Conservation (phyloP, 176 grass and related monocot species). For the Poa pratensis region DNA sequence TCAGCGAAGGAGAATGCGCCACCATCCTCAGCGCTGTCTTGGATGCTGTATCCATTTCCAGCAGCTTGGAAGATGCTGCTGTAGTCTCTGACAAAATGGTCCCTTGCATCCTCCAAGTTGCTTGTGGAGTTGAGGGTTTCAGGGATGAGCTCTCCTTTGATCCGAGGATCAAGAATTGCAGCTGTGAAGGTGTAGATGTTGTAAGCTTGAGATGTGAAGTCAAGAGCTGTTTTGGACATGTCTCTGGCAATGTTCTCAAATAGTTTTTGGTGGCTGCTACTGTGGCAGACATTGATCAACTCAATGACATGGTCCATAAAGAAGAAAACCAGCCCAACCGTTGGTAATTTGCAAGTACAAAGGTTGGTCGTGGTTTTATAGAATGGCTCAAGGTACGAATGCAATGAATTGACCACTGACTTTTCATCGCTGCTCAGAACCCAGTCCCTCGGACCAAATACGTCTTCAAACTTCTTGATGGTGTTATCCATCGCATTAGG, state of each 20-base stretch:
- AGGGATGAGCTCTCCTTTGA: slow-evolving; percentile 87
- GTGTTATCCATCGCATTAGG: slow-evolving; percentile 81
- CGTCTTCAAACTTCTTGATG: slow-evolving; percentile 85
- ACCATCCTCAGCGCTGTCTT: slow-evolving; percentile 50
- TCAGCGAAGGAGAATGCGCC: slow-evolving; percentile 88
- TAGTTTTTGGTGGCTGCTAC: slow-evolving; percentile 67
- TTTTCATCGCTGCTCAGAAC: slow-evolving; percentile 62
- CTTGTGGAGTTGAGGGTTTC: slow-evolving; percentile 70
- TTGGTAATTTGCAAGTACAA: slow-evolving; percentile 80
- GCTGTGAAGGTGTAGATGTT: slow-evolving; percentile 80
- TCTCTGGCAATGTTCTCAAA: slow-evolving; percentile 76
- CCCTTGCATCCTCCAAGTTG: slow-evolving; percentile 79
- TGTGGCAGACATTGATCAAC: slow-evolving; percentile 61
- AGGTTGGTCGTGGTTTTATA: slow-evolving; percentile 93
- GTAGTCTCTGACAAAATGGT: slow-evolving; percentile 82
- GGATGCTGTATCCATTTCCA: slow-evolving; percentile 53
- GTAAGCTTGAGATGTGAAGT: slow-evolving; percentile 69
- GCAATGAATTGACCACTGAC: slow-evolving; percentile 63
- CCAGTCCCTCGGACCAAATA: slow-evolving; percentile 58
- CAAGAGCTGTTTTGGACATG: slow-evolving; percentile 64
- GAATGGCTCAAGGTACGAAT: slow-evolving; percentile 83
- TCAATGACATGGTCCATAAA: slow-evolving; percentile 95
- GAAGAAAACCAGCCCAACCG: slow-evolving; percentile 88
- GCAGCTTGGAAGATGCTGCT: slow-evolving; percentile 58
- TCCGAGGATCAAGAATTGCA: slow-evolving; percentile 90